These are phyloP conservation scores for Colletotrichum brevisporum DNA, from an alignment of 2,329 filamentous ascomycete genomes.

Conservation along the genomic window DNA sequence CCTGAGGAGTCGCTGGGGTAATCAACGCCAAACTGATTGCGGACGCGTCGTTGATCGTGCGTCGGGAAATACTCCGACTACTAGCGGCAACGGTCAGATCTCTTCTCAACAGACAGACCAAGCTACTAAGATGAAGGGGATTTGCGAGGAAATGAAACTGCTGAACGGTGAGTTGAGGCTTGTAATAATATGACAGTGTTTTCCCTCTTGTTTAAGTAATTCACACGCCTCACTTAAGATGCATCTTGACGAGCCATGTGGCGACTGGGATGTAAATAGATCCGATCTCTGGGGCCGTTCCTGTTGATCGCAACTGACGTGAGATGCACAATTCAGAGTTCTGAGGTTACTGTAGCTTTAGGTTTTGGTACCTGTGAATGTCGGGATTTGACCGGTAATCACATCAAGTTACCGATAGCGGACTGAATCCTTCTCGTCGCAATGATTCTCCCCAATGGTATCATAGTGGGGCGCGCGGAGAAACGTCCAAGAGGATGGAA, in stretches of 20 bases:
- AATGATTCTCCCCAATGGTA: slow-evolving; percentile 32
- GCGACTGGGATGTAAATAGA: neutral
- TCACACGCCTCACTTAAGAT: neutral
- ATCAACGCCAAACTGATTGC: slow-evolving; percentile 8
- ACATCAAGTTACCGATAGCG: slow-evolving; percentile 21
- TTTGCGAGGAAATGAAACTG: neutral
- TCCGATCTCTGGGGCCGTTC: neutral
- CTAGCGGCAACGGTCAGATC: slow-evolving; percentile 2
- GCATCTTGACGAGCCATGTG: neutral
- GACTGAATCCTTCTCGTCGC: slow-evolving; percentile 19
- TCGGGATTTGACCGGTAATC: neutral
- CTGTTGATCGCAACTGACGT: neutral
- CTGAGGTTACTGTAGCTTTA: neutral
- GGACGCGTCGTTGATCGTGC: neutral
- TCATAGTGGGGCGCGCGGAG: slow-evolving; percentile 40
- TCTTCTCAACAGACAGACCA: neutral
- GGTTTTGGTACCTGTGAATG: neutral
- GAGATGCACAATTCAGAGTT: neutral
- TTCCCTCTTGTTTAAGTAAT: slow-evolving; percentile 16
- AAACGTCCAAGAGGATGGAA: neutral
- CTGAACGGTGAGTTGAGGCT: neutral
- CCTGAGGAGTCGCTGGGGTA: neutral
- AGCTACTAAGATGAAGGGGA: slow-evolving; percentile 10
- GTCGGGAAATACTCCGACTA: slow-evolving; percentile 1
- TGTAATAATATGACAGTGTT: no score